phyloP scores from a whole-genome alignment of 2,329 filamentous ascomycete genomes.

The Nigrograna mackinnonii region DNA sequence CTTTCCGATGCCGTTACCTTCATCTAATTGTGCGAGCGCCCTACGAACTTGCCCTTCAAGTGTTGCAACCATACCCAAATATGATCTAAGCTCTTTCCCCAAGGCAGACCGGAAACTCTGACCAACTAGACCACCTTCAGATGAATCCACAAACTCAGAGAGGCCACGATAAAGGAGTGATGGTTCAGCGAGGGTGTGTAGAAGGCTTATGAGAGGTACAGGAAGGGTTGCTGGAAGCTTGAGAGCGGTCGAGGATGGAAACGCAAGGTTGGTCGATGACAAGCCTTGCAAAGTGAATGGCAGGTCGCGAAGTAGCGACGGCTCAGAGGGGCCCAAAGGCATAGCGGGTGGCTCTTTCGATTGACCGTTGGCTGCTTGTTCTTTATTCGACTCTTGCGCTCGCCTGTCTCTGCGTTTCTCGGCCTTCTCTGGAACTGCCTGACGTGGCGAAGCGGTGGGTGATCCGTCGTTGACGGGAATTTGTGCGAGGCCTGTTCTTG shows the following conservation, averaged over 20 bases:
- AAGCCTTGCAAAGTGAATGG: conserved; percentile 93
- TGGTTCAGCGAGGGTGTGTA: conserved; percentile 90
- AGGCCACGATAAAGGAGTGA: conserved; percentile 87
- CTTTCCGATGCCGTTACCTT: conserved; percentile 75
- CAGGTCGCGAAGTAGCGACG: conserved; percentile 65
- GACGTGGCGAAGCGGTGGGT: conserved; percentile 25
- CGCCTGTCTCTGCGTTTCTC: conserved; percentile 35
- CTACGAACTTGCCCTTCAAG: conserved; percentile 89
- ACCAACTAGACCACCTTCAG: conserved; percentile 80
- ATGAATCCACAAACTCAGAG: conserved; percentile 78
- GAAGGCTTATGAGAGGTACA: conserved; percentile 79
- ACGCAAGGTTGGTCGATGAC: conserved; percentile 82
- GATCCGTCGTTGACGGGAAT: conserved; percentile 39
- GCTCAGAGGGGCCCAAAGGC: conserved; percentile 43
- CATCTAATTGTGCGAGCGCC: conserved; percentile 75
- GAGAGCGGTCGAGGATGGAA: conserved; percentile 69
- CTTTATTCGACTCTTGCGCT: conserved; percentile 23
- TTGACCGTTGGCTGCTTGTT: conserved; percentile 20
- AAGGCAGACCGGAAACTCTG: conserved; percentile 92
- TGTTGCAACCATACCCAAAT: conserved; percentile 87
- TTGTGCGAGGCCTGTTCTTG: conserved; percentile 47
- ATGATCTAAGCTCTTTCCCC: conserved; percentile 81
- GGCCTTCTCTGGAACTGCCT: conserved; percentile 8
- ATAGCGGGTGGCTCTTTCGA: conserved; percentile 9
- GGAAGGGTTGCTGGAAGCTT: conserved; percentile 80